Evolutionary conservation across 306 rosid species (phyloP), one percentile per base, ranked within the genome.

Genomic region (Coriaria nepalensis): DNA sequence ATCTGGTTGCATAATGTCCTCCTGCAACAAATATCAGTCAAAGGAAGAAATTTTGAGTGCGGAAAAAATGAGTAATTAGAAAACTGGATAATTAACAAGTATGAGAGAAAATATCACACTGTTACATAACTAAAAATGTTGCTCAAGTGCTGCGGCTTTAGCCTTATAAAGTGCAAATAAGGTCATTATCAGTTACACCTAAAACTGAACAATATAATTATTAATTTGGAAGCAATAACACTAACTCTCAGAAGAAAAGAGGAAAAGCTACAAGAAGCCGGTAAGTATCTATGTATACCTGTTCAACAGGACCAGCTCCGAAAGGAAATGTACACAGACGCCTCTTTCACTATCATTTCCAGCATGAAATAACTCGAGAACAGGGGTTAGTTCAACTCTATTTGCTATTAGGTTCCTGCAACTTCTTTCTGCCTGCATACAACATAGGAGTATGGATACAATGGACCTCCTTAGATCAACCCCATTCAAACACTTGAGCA

Each of bases 281-380:
- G 29, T 43, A 49, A 42, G 37, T 8, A 11, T 54, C 61, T 15
- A 35, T 10, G 37, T 39, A 35, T 61, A 81, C 95, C 80, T 78
- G 72, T 81, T 69, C 68, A 81, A 42, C 68, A 61, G 95, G 57
- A 88, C 95, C 45, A 88, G 70, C 67, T 88, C 93, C 6, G 90
- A 81, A 33, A 84, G 90, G 77, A 88, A 88, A 45, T 73, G 83
- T 54, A 79, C 69, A 51, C 84, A 84, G 48, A 71, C 61, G 61
- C 87, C 80, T 78, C 72, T 71, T 35, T 68, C 87, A 44, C 60
- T 62, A 50, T 84, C 90, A 56, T 69, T 77, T 67, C 95, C 97
- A 39, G 66, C 45, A n/a, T 88, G 90, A 74, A 84, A 77, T 62
- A 79, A 67, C 66, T 84, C 84, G 6, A 90, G 82, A 51, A 84